Base-by-base conservation (phyloP, 768 basidiomycete genomes). In the Hydnum rufescens region DNA sequence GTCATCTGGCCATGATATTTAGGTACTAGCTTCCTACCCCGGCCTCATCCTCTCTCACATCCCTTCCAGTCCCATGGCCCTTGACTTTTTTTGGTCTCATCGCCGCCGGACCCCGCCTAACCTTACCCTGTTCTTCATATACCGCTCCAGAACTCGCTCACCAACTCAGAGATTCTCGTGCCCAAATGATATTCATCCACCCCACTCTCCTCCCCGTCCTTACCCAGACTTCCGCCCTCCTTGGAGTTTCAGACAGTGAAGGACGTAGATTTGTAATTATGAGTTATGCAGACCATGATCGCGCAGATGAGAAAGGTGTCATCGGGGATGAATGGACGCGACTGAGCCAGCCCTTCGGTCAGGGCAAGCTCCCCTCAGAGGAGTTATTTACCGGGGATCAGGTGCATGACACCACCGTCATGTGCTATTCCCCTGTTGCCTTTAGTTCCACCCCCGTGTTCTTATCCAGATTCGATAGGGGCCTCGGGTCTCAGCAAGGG, bases 401-500 rank as follows among this genome's bases (percentile, higher is more conserved):
- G 19, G 68, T 76, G 1, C 60, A 78, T 51, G 77, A 82, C 58
- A 85, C 83, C 0, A 63, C 68, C 2, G 75, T 75, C 56, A 60
- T 85, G 34, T 85, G 80, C 53, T 84, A 84, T 54, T 68, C 65
- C 4, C 66, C 65, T 61, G 84, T 83, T n/a, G n/a, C n/a, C n/a
- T n/a, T n/a, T n/a, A n/a, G n/a, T n/a, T n/a, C n/a, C n/a, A n/a
- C n/a, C n/a, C n/a, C n/a, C n/a, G n/a, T n/a, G n/a, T n/a, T n/a
- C n/a, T n/a, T n/a, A n/a, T n/a, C n/a, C n/a, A n/a, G n/a, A n/a
- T n/a, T n/a, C n/a, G n/a, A n/a, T n/a, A n/a, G n/a, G n/a, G 3
- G 86, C 84, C 0, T 84, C 81, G 0, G 82, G 84, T 1, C 76
- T 77, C 56, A 78, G 85, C 2, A 89, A n/a, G 64, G 85, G 74